These are phyloP conservation scores for Debaryomycetaceae sp. DNA, from an alignment of 1,139 yeast species.

Conservation along the genomic window DNA sequence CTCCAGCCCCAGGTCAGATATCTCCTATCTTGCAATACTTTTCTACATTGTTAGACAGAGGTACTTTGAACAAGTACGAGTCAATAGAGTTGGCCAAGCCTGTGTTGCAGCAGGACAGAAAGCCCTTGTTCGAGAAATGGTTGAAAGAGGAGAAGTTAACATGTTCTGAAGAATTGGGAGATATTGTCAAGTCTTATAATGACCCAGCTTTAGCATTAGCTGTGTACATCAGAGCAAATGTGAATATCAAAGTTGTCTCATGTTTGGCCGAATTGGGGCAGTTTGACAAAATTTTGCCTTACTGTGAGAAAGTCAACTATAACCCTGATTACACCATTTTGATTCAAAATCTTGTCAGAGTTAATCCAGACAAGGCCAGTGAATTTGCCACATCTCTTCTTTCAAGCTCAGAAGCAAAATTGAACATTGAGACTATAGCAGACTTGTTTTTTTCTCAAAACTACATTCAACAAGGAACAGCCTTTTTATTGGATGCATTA, in stretches of 20 bases:
- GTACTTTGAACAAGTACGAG: conserved; percentile 89
- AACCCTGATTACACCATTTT: conserved; percentile 88
- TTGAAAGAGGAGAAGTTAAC: conserved; percentile 91
- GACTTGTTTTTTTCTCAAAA: conserved; percentile 95
- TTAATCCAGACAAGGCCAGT: conserved; percentile 96
- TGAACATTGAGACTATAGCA: conserved; percentile 83
- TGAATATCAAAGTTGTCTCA: conserved; percentile 86
- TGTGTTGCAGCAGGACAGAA: conserved; percentile 92
- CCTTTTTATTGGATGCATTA: conserved; percentile 93
- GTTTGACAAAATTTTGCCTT: conserved; percentile 92
- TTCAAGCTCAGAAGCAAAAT: conserved; percentile 55
- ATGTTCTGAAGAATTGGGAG: conserved; percentile 95
- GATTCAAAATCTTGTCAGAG: conserved; percentile 85
- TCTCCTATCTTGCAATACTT: conserved; percentile 94
- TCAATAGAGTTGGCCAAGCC: conserved; percentile 94
- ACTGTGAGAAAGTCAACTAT: conserved; percentile 84
- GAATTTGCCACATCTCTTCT: conserved; percentile 91
- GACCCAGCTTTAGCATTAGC: conserved; percentile 87
- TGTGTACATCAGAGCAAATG: conserved; percentile 81
- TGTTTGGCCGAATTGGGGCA: conserved; percentile 94
- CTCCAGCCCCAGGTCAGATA: conserved; percentile 94
- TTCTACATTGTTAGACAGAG: conserved; percentile 87
- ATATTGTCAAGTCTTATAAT: conserved; percentile 77
- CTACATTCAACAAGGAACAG: conserved; percentile 96
- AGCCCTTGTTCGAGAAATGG: conserved; percentile 94